Percentiles rank a stretch among this genome's conserved stretches.
Evolutionary conservation across 306 rosid genomes (phyloP).

Genomic region (Parietaria judaica): DNA sequence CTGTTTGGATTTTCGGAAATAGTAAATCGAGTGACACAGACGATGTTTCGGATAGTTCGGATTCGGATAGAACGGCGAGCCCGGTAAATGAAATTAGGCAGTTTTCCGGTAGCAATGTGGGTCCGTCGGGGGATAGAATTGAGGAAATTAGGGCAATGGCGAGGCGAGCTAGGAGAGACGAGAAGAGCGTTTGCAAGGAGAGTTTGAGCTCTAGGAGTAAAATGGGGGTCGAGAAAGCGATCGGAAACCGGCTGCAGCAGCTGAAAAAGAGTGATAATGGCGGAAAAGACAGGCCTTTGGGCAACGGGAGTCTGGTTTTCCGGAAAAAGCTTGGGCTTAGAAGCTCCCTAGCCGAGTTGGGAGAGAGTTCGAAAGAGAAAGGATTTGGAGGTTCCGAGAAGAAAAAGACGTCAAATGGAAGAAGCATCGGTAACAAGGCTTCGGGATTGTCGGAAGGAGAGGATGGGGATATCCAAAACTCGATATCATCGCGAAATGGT

Average conservation of each 20-base stretch:
- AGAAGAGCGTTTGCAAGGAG: conserved; percentile 30
- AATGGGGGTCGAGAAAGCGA: conserved; percentile 53
- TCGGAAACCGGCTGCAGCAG: conserved; percentile 37
- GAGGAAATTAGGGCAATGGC: conserved; percentile 80
- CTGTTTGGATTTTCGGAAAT: conserved; percentile 37
- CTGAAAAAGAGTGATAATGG: conserved; percentile 41
- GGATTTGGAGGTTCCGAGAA: conserved; percentile 24
- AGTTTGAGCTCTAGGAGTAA: conserved; percentile 20
- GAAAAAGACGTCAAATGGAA: conserved; percentile 16
- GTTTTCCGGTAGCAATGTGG: conserved; percentile 6
- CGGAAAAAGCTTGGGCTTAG: conserved; percentile 46
- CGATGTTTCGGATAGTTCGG: conserved; percentile 19
- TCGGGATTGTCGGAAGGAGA: conserved; percentile 8
- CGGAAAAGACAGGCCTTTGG: conserved; percentile 13
- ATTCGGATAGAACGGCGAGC: conserved; percentile 7
- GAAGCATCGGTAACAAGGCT: conserved; percentile 11
- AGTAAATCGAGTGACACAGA: conserved; percentile 21
- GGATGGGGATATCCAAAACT: conserved; percentile 14
- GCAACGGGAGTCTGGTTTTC: conserved; percentile 28
- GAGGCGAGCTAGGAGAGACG: conserved; percentile 47
- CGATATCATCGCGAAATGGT: conserved; percentile 9
- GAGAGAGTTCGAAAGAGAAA: conserved; percentile 27
- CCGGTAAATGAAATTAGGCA: conserved; percentile 27
- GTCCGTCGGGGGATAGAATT: conserved; percentile 41
- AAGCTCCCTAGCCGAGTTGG: conserved; percentile 34